Base-by-base conservation (phyloP, 805 yeast genomes). In the Tetrapisispora iriomotensis region DNA sequence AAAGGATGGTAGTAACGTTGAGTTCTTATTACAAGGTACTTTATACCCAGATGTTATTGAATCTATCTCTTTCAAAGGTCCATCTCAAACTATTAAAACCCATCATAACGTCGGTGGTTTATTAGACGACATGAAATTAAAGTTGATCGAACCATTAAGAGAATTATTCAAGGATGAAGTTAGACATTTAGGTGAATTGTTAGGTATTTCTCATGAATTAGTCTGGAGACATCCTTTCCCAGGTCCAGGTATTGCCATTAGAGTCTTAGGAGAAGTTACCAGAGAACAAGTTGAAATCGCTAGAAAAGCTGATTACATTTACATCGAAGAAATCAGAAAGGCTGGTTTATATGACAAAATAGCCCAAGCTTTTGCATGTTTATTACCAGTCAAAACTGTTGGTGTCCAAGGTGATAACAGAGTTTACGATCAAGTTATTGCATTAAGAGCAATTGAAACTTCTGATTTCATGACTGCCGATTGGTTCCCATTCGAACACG, bases 201-300 rank as follows among this genome's bases (percentile, higher is more conserved):
- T 92, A 69, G 96, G 95, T 37, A 90, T 92, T 54, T 94, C 96
- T 26, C 92, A 85, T 60, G 97, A 92, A 54, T 75, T 92, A 53
- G 97, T 92, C 51, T 90, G 97, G 97, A 85, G 99, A 74, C 99
- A 92, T 64, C 99, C 99, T 42, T 92, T 92, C 94, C 99, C 99
- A 56, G 99, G 99, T 62, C 99, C 99, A 63, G 99, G 99, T 71
- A 83, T 92, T 61, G 99, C 96, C 53, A 92, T 92, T 64, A 82
- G 99, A 68, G 94, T 92, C 41, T 72, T 92, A 36, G 99, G 99
- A 53, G 97, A 90, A 70, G 97, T 92, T 47, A 84, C 96, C 43
- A 82, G 77, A 51, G 78, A 72, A 49, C 98, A 92, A 70, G 92
- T 92, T 42, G 90, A 78, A 60, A 92, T 92, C 60, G 98, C 97